These are phyloP conservation scores for Melaleuca quinquenervia DNA, from an alignment of 345 rosid species.

Conservation along the genomic window DNA sequence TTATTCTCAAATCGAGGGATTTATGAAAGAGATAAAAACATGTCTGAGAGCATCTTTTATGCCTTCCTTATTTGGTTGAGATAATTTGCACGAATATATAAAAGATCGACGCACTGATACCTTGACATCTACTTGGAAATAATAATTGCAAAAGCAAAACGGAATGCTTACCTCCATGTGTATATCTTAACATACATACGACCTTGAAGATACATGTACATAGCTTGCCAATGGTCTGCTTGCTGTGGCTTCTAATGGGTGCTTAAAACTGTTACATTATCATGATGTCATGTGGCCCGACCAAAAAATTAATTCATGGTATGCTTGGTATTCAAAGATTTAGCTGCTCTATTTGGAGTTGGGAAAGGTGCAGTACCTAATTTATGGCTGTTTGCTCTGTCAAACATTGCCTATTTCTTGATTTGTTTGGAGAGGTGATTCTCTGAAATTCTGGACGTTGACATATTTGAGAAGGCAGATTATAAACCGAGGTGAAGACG, in stretches of 20 bases:
- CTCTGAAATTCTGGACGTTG: background rate
- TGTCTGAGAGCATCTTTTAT: background rate
- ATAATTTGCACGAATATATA: background rate
- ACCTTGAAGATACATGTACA: background rate
- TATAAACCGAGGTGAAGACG: background rate
- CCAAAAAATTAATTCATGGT: background rate
- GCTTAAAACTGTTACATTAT: background rate
- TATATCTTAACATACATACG: background rate
- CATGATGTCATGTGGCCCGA: background rate
- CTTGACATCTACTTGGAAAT: background rate
- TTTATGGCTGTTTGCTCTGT: background rate
- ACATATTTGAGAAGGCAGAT: background rate
- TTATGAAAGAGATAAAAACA: background rate
- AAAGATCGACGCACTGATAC: background rate
- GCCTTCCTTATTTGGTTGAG: background rate
- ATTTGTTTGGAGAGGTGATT: background rate
- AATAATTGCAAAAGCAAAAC: background rate
- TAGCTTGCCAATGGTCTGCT: background rate
- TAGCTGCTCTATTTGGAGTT: background rate
- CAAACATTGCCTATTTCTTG: background rate
- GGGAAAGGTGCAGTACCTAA: background rate
- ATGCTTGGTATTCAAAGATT: background rate
- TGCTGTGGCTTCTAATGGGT: background rate
- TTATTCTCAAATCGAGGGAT: background rate
- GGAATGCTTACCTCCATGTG: background rate